A percentile compares a stretch with the other conserved stretches of the same genome.
These are phyloP conservation scores for Dictyostelium capitatum DNA, from an alignment of 78 protist genomes.

Conservation along the genomic window DNA sequence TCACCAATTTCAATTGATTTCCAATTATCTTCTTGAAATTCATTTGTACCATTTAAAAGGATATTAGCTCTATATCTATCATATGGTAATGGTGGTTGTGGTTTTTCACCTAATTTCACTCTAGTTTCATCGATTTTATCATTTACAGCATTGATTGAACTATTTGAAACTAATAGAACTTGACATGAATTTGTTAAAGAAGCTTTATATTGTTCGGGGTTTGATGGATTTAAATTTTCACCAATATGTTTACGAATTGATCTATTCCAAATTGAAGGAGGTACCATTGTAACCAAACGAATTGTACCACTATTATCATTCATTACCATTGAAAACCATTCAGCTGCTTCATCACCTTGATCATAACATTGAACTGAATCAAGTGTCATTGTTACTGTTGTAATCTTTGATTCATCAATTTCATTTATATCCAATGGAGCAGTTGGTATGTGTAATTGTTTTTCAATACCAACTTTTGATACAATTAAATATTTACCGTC, in stretches of 20 bases:
- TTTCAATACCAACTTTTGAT: not conserved
- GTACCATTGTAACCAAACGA: slow-evolving; percentile 21
- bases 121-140: slow-evolving; percentile 12
- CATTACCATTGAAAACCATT: not conserved
- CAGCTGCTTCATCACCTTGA: slow-evolving; percentile 36
- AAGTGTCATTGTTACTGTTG: not conserved
- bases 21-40: slow-evolving; percentile 57
- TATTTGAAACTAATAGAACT: slow-evolving; percentile 31
- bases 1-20: not conserved
- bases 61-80: slow-evolving; percentile 55
- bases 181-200: slow-evolving; percentile 27
- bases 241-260: not conserved
- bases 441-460: not conserved
- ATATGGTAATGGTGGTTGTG: not conserved
- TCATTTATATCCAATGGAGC: not conserved
- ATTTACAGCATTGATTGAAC: slow-evolving; percentile 43
- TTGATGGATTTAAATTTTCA: not conserved
- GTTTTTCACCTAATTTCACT: not conserved
- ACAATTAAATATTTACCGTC: slow-evolving; percentile 8
- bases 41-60: not conserved
- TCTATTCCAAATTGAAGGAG: not conserved
- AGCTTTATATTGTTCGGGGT: not conserved
- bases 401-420: not conserved
- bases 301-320: too few species aligned
- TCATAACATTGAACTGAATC: slow-evolving; percentile 7